A percentile compares a stretch with the other conserved stretches of the same genome.
Conservation (phyloP, 768 basidiomycete genomes). For the Fomitopsis serialis region DNA sequence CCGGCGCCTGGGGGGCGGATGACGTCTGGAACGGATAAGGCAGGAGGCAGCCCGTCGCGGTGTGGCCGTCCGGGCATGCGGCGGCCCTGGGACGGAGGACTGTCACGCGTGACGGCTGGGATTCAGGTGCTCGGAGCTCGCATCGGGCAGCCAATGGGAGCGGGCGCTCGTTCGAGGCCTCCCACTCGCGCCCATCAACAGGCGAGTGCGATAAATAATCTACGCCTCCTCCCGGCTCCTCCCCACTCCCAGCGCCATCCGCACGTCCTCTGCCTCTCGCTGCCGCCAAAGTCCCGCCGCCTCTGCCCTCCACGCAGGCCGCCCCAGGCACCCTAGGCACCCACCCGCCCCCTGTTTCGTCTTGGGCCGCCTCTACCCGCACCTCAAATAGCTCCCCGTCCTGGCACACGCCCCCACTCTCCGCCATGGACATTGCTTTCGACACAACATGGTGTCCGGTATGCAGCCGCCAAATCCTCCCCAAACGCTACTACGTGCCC, state of each 20-base stretch:
- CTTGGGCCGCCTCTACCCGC: neutral
- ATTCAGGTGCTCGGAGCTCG: neutral
- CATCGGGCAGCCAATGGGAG: neutral
- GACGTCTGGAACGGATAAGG: neutral
- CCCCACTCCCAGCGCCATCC: constrained; percentile 1
- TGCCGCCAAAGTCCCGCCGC: neutral
- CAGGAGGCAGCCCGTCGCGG: neutral
- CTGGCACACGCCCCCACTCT: constrained; percentile 14
- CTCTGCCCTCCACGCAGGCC: neutral
- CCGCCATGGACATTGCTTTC: constrained; percentile 28
- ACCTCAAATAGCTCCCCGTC: constrained; percentile 1
- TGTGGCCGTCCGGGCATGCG: neutral
- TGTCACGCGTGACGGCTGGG: neutral
- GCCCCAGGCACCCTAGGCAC: neutral
- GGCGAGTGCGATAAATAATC: constrained; percentile 1
- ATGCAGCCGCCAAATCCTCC: constrained; percentile 74
- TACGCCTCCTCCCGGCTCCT: constrained; percentile 1
- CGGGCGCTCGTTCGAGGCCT: neutral
- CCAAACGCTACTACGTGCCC: constrained; percentile 61
- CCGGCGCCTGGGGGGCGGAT: neutral
- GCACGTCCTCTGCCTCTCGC: neutral
- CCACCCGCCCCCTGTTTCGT: neutral
- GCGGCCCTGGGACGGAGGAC: neutral
- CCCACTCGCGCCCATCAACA: neutral
- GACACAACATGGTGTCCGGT: constrained; percentile 79